These are phyloP conservation scores for Earliella scabrosa DNA, from an alignment of 1,284 basidiomycete genomes.

Conservation along the genomic window DNA sequence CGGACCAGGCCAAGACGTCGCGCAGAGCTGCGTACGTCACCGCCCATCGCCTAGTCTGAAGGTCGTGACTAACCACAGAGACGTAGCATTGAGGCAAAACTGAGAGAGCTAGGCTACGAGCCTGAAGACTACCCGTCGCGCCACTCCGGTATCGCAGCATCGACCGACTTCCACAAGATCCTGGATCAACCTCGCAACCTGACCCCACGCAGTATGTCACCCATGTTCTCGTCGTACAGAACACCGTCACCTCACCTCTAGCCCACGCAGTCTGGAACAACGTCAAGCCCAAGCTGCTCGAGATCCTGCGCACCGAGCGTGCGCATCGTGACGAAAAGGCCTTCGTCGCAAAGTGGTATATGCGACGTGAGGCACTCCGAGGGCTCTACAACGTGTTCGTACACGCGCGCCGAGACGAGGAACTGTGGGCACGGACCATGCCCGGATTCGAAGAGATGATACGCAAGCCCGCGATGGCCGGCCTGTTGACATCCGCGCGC, in stretches of 20 bases:
- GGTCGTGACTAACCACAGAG: not conserved
- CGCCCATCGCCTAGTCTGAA: not conserved
- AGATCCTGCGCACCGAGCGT: not conserved
- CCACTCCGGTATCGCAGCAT: too few species aligned
- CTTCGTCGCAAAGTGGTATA: not conserved
- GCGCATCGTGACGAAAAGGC: not conserved
- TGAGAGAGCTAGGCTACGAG: not conserved
- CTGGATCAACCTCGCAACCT: not conserved
- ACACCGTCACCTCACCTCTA: not conserved
- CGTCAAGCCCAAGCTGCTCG: constrained; percentile 2
- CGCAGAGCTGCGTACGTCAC: not conserved
- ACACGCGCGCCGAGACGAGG: too few species aligned
- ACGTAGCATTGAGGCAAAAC: not conserved
- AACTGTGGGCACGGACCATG: too few species aligned
- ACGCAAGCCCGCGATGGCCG: too few species aligned
- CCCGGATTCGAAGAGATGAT: too few species aligned
- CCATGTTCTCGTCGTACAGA: not conserved
- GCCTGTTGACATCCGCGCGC: too few species aligned
- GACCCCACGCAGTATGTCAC: not conserved
- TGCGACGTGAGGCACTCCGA: not conserved
- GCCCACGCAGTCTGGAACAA: not conserved
- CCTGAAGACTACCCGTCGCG: not conserved
- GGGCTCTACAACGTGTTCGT: not conserved
- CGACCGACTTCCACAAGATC: not conserved
- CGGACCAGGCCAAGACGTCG: not conserved